Evolutionary conservation across 2,329 filamentous ascomycete genomes (phyloP).

Genomic region (Aciculosporium take): DNA sequence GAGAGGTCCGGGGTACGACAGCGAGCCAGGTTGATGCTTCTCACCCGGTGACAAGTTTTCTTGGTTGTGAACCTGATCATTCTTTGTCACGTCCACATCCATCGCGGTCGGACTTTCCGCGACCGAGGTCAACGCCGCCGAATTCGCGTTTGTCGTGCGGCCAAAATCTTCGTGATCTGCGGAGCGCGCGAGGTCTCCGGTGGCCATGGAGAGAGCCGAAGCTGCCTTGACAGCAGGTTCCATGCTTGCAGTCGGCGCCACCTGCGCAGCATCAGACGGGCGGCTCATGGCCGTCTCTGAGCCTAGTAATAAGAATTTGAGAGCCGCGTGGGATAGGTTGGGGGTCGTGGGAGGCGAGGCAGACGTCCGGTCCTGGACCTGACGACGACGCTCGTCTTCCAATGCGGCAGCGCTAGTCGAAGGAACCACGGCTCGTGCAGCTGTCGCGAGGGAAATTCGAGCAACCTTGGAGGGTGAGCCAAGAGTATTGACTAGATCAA

Average conservation of each 20-base stretch:
- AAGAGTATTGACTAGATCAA: conserved; percentile 21
- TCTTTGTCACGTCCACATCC: conserved; percentile 36
- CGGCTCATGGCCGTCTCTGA: conserved; percentile 39
- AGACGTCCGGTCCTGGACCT: conserved; percentile 22
- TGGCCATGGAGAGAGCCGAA: conserved; percentile 19
- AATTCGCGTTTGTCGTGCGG: conserved; percentile 16
- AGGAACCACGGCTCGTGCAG: conserved; percentile 29
- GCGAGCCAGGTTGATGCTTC: conserved; percentile 32
- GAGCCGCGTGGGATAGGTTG: conserved; percentile 37
- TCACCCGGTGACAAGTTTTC: conserved; percentile 36
- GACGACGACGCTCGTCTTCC: conserved; percentile 36
- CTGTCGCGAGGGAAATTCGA: conserved; percentile 30
- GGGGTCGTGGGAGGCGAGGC: conserved; percentile 33
- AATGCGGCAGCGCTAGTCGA: conserved; percentile 40
- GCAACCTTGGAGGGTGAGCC: conserved; percentile 40
- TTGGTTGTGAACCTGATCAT: conserved; percentile 20
- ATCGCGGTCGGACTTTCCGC: conserved; percentile 39
- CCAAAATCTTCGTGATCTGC: conserved; percentile 32
- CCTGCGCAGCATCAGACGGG: conserved; percentile 35
- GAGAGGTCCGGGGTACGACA: conserved; percentile 41
- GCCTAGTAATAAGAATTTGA: conserved; percentile 40
- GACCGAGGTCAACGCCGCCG: conserved; percentile 27
- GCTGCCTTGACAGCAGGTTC: conserved; percentile 25
- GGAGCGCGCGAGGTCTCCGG: conserved; percentile 19
- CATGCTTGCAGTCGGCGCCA: conserved; percentile 29